Percentiles rank a stretch among this genome's conserved stretches.
phyloP scores from a whole-genome alignment of 2,329 filamentous ascomycete species.

The Aspergillus sp. region DNA sequence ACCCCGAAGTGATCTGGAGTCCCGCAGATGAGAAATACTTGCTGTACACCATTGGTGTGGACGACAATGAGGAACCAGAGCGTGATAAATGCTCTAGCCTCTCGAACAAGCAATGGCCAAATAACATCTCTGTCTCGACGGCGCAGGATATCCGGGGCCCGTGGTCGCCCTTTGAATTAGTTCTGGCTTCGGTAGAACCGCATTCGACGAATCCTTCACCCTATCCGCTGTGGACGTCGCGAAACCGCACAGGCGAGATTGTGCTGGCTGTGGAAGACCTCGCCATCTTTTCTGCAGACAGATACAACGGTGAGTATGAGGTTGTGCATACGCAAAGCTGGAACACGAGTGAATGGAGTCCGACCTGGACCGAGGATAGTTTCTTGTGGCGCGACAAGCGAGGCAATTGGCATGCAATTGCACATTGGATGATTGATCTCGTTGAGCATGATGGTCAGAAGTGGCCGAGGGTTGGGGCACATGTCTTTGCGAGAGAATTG shows the following conservation, averaged over 20 bases:
- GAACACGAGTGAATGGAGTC: constrained; percentile 7
- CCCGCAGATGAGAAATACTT: constrained; percentile 46
- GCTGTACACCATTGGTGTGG: constrained; percentile 46
- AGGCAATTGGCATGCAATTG: constrained; percentile 35
- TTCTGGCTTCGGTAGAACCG: background rate
- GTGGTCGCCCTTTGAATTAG: constrained; percentile 1
- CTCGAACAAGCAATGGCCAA: constrained; percentile 7
- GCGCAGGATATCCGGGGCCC: constrained; percentile 2
- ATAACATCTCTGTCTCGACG: constrained; percentile 15
- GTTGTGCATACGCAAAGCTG: constrained; percentile 1
- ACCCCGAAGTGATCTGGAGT: constrained; percentile 48
- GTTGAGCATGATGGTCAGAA: constrained; percentile 20
- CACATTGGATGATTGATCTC: constrained; percentile 35
- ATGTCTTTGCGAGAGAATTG: constrained; percentile 31
- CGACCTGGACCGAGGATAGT: constrained; percentile 31
- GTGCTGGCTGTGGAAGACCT: constrained; percentile 12
- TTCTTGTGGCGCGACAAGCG: constrained; percentile 40
- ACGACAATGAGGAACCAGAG: constrained; percentile 24
- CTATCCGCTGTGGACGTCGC: constrained; percentile 11
- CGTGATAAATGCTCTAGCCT: constrained; percentile 18
- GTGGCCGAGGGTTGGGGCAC: constrained; percentile 34
- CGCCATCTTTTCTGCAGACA: constrained; percentile 15
- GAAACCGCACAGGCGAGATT: constrained; percentile 1
- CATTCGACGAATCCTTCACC: constrained; percentile 14
- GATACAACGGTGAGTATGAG: constrained; percentile 15